These are phyloP conservation scores for Wallacemonas rigidus DNA, from an alignment of 208 protist genomes.

Conservation along the genomic window DNA sequence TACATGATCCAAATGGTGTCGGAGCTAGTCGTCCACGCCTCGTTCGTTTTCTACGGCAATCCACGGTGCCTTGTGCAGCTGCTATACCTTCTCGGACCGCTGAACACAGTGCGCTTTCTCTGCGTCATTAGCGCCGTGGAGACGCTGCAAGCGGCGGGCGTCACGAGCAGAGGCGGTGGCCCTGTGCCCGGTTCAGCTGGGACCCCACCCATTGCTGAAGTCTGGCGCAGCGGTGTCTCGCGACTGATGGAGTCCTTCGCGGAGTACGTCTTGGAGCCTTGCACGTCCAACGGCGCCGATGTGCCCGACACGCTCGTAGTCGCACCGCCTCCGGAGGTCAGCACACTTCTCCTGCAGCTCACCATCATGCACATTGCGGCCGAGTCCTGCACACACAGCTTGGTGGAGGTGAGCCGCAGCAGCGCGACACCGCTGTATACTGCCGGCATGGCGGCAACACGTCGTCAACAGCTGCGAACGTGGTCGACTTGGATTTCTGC, in stretches of 20 bases:
- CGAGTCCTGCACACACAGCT: slow-evolving; percentile 14
- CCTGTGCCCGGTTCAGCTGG: neutral
- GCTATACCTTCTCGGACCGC: slow-evolving; percentile 26
- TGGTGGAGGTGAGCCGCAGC: slow-evolving; percentile 2
- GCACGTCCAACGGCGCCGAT: slow-evolving; percentile 2
- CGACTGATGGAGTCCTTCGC: slow-evolving; percentile 29
- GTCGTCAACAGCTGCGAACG: slow-evolving; percentile 31
- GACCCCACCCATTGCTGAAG: neutral
- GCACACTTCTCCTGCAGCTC: slow-evolving; percentile 8
- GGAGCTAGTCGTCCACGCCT: slow-evolving; percentile 32
- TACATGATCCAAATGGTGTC: slow-evolving; percentile 26
- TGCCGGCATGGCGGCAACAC: neutral
- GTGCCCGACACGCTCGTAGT: neutral
- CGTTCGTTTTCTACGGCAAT: slow-evolving; percentile 24
- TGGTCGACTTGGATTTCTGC: slow-evolving; percentile 37
- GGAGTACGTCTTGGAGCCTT: slow-evolving; percentile 34
- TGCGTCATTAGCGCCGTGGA: slow-evolving; percentile 16
- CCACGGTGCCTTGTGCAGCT: slow-evolving; percentile 24
- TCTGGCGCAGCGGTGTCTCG: slow-evolving; percentile 25
- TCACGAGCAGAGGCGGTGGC: neutral
- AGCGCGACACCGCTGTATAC: neutral
- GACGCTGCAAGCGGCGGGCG: slow-evolving; percentile 1
- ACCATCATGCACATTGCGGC: slow-evolving; percentile 18
- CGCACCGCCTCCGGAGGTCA: slow-evolving; percentile 9
- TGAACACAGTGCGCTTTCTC: slow-evolving; percentile 20